Percentiles rank a stretch among this genome's conserved stretches.
phyloP scores from a whole-genome alignment of 2,329 filamentous ascomycete genomes.

The Chalaropsis ovoidea region DNA sequence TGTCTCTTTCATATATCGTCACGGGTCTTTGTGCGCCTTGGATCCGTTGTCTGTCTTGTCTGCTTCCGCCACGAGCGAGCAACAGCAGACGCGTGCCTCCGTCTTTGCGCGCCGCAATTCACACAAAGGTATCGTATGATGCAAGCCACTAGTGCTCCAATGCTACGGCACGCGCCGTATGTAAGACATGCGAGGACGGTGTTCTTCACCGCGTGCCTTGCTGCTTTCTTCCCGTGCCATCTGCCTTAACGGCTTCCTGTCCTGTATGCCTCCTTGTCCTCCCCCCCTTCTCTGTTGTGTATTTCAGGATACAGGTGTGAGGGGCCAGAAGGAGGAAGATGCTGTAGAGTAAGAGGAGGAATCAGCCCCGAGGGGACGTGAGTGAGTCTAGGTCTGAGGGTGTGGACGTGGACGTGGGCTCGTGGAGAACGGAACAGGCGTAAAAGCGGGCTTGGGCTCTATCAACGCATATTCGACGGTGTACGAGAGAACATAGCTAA shows the following conservation, averaged over 20 bases:
- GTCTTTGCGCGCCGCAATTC: not conserved
- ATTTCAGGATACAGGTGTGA: no score
- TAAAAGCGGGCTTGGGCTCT: not conserved
- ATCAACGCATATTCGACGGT: no score
- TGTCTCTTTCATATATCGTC: no score
- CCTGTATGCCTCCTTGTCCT: not conserved
- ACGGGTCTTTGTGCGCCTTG: no score
- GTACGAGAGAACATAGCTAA: no score
- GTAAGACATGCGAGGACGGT: not conserved
- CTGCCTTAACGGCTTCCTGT: not conserved
- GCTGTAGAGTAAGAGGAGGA: slow-evolving; percentile 9
- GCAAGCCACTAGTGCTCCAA: not conserved
- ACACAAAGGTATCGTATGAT: slow-evolving; percentile 1
- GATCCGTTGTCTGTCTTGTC: no score
- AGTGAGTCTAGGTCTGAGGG: not conserved
- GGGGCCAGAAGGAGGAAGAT: not conserved
- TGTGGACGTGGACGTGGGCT: no score
- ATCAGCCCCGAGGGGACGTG: not conserved
- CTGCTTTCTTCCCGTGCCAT: not conserved
- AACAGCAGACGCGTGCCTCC: no score
- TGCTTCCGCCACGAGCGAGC: no score
- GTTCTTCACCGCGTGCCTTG: no score
- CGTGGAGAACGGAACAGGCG: not conserved
- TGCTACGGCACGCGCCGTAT: not conserved
- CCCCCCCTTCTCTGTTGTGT: not conserved